phyloP scores from a whole-genome alignment of 768 basidiomycete genomes.

The Trametopsis cervina region DNA sequence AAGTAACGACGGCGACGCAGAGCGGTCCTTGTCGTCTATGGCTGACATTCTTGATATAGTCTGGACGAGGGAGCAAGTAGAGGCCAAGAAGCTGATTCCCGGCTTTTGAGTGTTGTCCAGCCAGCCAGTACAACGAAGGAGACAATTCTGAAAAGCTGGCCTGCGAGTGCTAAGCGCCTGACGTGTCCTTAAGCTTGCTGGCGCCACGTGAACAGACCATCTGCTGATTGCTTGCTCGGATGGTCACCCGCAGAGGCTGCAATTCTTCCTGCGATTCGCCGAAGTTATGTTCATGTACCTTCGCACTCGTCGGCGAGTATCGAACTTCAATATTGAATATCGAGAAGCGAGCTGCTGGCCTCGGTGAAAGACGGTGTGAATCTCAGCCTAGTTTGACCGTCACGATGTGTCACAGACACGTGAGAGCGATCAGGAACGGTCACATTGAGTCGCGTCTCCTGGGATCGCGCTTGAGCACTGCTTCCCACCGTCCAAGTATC shows the following conservation, averaged over 20 bases:
- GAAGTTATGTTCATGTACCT: conserved; percentile 6
- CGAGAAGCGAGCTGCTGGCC: no score
- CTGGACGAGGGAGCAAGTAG: neutral
- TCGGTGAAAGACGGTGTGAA: no score
- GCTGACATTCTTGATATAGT: neutral
- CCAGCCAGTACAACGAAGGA: conserved; percentile 4
- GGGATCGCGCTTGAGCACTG: no score
- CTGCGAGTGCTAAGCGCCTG: conserved; percentile 11
- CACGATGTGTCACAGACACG: neutral
- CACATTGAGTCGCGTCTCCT: no score
- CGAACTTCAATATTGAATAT: no score
- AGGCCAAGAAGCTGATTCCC: neutral
- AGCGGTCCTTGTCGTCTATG: conserved; percentile 6
- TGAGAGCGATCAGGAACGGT: neutral
- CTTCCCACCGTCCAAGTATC: no score
- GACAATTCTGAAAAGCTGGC: neutral
- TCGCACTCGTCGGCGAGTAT: neutral
- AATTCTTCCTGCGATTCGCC: conserved; percentile 10
- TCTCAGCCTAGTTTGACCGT: no score
- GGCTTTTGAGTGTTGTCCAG: conserved; percentile 3
- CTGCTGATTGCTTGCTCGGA: conserved; percentile 1
- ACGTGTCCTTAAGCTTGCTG: conserved; percentile 12
- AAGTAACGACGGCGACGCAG: conserved; percentile 33
- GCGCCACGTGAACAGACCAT: conserved; percentile 7
- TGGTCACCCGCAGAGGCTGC: neutral